Evolutionary conservation across 176 grass and related monocot species (phyloP).

Genomic region (Tillandsia leiboldiana): DNA sequence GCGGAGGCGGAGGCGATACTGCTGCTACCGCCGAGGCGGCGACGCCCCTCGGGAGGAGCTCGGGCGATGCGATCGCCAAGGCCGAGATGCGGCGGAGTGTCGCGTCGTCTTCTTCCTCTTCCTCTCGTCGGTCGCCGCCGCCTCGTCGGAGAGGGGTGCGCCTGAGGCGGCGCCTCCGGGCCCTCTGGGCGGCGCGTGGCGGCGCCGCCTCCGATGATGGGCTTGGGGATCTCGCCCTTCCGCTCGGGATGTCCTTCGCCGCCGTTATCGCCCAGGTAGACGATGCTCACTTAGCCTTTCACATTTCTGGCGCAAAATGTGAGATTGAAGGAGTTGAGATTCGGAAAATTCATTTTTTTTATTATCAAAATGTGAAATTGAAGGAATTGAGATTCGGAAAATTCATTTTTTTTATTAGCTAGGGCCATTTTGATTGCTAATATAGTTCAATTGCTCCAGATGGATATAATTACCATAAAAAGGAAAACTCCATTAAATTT

Average conservation of each 20-base stretch:
- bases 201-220: not conserved
- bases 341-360: slow-evolving; percentile 19
- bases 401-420: slow-evolving; percentile 17
- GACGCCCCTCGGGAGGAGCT: not conserved
- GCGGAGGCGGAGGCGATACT: not conserved
- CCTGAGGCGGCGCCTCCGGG: slow-evolving; percentile 14
- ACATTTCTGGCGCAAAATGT: not conserved
- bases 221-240: slow-evolving; percentile 57
- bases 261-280: slow-evolving; percentile 68
- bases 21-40: not conserved
- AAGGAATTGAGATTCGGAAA: not conserved
- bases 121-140: not conserved
- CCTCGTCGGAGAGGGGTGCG: slow-evolving; percentile 11
- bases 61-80: not conserved
- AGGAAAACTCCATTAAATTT: not conserved
- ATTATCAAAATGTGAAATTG: not conserved
- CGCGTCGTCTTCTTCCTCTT: not conserved
- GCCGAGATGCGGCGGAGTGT: not conserved
- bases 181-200: not conserved
- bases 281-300: not conserved
- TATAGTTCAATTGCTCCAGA: not conserved
- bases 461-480: not conserved
- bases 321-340: too few relatives aligned
- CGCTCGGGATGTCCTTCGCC: slow-evolving; percentile 82
- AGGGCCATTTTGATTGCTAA: not conserved